Percentiles rank a stretch among this genome's conserved stretches.
Evolutionary conservation across 2,329 filamentous ascomycete genomes (phyloP).

Genomic region (Exserohilum rostratum): DNA sequence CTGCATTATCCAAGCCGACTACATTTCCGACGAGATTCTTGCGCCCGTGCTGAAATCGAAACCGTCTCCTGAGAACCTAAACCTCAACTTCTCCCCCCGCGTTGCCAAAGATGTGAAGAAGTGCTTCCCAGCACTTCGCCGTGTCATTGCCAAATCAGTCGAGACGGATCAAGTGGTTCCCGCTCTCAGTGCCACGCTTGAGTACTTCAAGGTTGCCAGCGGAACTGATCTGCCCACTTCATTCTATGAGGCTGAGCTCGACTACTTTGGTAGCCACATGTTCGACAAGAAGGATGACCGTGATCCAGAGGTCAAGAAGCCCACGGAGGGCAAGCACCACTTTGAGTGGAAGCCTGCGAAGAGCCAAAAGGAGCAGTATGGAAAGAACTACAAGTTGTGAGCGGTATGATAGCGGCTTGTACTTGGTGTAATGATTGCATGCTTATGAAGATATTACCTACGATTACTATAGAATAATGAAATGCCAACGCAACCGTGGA

Average conservation of each 20-base stretch:
- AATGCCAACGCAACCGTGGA: too few species aligned
- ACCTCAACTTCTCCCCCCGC: conserved; percentile 49
- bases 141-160: conserved; percentile 60
- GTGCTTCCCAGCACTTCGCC: conserved; percentile 60
- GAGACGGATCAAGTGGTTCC: conserved; percentile 66
- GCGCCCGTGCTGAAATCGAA: conserved; percentile 51
- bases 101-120: conserved; percentile 62
- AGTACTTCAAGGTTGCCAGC: conserved; percentile 70
- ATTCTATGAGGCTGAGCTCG: conserved; percentile 74
- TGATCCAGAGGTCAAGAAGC: conserved; percentile 53
- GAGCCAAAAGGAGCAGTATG: conserved; percentile 29
- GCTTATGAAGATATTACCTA: neutral
- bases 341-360: conserved; percentile 65
- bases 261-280: conserved; percentile 72
- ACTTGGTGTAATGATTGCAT: neutral
- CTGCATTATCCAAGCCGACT: conserved; percentile 73
- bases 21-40: conserved; percentile 65
- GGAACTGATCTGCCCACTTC: conserved; percentile 67
- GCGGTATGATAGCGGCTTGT: neutral
- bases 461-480: neutral
- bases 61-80: conserved; percentile 52
- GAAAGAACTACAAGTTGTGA: conserved; percentile 20
- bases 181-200: conserved; percentile 65
- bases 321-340: conserved; percentile 64
- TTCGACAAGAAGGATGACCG: conserved; percentile 65